Evolutionary conservation across 352 stramenopile genomes (phyloP).

Genomic region (Phytophthora quininea): DNA sequence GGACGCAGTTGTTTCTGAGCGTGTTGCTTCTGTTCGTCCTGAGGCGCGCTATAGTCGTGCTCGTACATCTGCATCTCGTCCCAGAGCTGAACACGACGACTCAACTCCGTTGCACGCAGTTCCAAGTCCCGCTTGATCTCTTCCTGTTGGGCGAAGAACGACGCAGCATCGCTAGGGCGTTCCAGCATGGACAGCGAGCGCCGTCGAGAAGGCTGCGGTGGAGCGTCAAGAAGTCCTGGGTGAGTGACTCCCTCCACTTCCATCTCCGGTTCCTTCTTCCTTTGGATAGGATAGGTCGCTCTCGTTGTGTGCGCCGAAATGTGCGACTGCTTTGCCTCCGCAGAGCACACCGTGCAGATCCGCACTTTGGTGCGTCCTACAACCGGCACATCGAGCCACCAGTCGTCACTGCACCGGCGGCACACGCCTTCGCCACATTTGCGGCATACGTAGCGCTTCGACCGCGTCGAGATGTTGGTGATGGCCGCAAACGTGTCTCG

Average conservation of each 20-base stretch:
- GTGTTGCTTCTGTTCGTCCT: not conserved
- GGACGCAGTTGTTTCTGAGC: slow-evolving; percentile 16
- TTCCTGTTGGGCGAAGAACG: slow-evolving; percentile 38
- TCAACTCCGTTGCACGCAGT: slow-evolving; percentile 35
- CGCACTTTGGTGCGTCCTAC: slow-evolving; percentile 79
- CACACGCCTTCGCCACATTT: slow-evolving; percentile 84
- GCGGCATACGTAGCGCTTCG: slow-evolving; percentile 66
- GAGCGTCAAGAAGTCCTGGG: slow-evolving; percentile 21
- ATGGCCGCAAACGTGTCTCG: slow-evolving; percentile 33
- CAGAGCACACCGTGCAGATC: slow-evolving; percentile 86
- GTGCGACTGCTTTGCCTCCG: slow-evolving; percentile 68
- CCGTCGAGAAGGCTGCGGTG: slow-evolving; percentile 12
- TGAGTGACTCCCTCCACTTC: slow-evolving; percentile 36
- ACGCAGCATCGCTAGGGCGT: slow-evolving; percentile 22
- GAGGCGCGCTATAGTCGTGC: slow-evolving; percentile 30
- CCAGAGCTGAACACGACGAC: slow-evolving; percentile 33
- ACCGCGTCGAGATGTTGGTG: slow-evolving; percentile 42
- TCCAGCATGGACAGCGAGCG: slow-evolving; percentile 35
- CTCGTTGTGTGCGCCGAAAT: slow-evolving; percentile 34
- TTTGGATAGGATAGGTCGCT: slow-evolving; percentile 22
- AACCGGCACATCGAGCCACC: slow-evolving; percentile 79
- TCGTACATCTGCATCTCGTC: slow-evolving; percentile 45
- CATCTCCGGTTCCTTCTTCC: slow-evolving; percentile 16
- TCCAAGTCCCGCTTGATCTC: slow-evolving; percentile 43
- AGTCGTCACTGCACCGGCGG: slow-evolving; percentile 80